These are phyloP conservation scores for Erysimum pusillum DNA, from an alignment of 441 rosid genomes.

Conservation along the genomic window DNA sequence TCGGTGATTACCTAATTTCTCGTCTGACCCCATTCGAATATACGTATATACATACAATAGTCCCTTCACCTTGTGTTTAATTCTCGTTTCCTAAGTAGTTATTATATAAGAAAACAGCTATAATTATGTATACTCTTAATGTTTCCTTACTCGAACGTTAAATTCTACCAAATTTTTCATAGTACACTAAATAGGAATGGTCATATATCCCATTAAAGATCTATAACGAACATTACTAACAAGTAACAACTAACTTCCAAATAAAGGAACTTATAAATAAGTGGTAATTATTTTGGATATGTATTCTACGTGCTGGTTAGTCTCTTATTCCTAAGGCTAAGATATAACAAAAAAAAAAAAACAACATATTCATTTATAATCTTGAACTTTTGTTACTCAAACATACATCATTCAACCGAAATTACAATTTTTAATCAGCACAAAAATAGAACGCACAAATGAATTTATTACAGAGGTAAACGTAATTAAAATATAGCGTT, in stretches of 20 bases:
- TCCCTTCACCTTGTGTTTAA: neutral
- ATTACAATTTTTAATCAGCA: slow-evolving; percentile 16
- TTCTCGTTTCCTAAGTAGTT: no score
- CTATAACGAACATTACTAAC: neutral
- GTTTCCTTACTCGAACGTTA: no score
- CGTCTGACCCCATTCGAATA: no score
- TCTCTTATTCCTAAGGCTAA: neutral
- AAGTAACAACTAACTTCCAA: no score
- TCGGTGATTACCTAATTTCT: no score
- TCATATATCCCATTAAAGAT: neutral
- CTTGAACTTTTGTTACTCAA: neutral
- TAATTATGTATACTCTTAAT: no score
- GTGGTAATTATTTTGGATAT: neutral
- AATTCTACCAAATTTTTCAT: neutral
- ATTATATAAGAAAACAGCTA: no score
- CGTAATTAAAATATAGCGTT: slow-evolving; percentile 12
- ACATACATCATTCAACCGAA: slow-evolving; percentile 8
- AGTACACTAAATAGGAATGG: no score
- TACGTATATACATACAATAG: no score
- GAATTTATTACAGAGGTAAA: slow-evolving; percentile 23
- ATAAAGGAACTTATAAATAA: neutral
- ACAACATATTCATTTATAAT: neutral
- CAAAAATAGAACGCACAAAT: slow-evolving; percentile 18
- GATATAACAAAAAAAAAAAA: neutral
- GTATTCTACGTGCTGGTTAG: neutral